Conservation (phyloP, 148 eudicot species). For the Heliosperma pusillum region DNA sequence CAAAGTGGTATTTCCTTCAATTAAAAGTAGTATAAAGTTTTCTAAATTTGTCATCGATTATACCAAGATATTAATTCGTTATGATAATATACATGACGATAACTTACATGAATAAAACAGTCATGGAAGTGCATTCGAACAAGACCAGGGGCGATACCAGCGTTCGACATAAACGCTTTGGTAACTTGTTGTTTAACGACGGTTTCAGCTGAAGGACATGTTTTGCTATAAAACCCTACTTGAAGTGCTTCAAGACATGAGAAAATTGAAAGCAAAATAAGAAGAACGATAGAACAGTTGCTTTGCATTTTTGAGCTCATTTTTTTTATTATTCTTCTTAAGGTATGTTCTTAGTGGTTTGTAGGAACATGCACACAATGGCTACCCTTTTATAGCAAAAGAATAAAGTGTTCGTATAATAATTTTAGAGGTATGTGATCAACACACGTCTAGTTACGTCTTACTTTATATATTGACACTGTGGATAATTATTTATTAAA, state of each 20-base stretch:
- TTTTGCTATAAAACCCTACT: slow-evolving; percentile 36
- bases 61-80: no score
- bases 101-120: slow-evolving; percentile 57
- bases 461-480: not conserved
- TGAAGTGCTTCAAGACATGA: slow-evolving; percentile 44
- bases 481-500: no score
- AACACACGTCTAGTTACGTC: no score
- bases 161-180: slow-evolving; percentile 27
- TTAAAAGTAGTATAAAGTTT: no score
- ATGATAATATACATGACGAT: not conserved
- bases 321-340: not conserved
- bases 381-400: slow-evolving; percentile 20
- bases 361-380: not conserved
- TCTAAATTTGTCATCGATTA: no score
- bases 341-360: not conserved
- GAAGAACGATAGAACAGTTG: slow-evolving; percentile 13
- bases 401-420: not conserved
- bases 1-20: no score
- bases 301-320: slow-evolving; percentile 11
- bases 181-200: slow-evolving; percentile 45
- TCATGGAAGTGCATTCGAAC: slow-evolving; percentile 64
- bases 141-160: slow-evolving; percentile 55
- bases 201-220: slow-evolving; percentile 41
- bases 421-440: not conserved
- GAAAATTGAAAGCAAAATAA: slow-evolving; percentile 24